Percentiles rank a stretch among this genome's conserved stretches.
Conservation (phyloP, 345 rosid genomes). For the Moringa oleifera region DNA sequence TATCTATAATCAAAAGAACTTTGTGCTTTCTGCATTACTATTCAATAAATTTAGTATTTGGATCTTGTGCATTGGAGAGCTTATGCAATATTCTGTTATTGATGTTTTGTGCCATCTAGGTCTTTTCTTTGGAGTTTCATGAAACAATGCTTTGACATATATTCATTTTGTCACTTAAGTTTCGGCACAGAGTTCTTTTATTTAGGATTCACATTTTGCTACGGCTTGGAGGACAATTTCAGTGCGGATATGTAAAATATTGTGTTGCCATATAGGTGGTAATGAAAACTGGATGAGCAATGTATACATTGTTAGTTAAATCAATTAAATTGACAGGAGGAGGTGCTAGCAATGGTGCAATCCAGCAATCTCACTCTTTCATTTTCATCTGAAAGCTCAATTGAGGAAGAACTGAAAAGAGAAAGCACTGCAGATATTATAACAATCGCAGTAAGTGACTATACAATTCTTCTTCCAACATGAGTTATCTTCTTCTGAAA, state of each 20-base stretch:
- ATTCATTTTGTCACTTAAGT: neutral
- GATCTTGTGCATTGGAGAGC: neutral
- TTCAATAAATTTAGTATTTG: neutral
- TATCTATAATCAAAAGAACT: no score
- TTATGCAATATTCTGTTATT: neutral
- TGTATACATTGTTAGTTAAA: neutral
- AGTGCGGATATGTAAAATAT: neutral
- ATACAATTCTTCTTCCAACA: conserved; percentile 2
- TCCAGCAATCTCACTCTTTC: conserved; percentile 78
- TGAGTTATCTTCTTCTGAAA: conserved; percentile 10
- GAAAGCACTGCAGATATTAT: conserved; percentile 88
- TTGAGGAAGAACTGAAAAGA: conserved; percentile 94
- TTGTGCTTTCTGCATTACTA: neutral
- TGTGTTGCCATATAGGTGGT: neutral
- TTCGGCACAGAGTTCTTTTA: neutral
- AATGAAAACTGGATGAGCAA: neutral
- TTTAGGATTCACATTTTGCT: neutral
- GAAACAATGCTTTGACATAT: neutral
- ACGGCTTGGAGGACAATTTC: neutral
- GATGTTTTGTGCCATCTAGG: neutral
- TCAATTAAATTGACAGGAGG: conserved; percentile 48
- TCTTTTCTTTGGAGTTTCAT: neutral
- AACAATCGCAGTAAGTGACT: conserved; percentile 64
- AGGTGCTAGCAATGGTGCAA: conserved; percentile 58
- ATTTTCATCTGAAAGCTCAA: conserved; percentile 94